Base-by-base conservation (phyloP, 2,329 filamentous ascomycete species). In the Talaromyces piceae region DNA sequence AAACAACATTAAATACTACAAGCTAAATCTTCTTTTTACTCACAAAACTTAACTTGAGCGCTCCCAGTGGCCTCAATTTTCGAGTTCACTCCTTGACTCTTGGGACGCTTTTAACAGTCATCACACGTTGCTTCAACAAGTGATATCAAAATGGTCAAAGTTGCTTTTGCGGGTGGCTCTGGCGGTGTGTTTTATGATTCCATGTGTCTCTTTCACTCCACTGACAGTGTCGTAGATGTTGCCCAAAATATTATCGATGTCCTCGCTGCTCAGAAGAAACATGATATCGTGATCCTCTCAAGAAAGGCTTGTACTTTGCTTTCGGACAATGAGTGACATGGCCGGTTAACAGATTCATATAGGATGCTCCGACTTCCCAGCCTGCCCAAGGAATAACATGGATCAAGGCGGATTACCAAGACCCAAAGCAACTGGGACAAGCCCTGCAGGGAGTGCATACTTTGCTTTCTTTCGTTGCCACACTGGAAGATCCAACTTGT, bases 221-320 rank as follows among this genome's bases (percentile, higher is more conserved):
- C 18, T 51, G 16, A 46, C 43, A 26, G 23, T 25, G 27, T 28
- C n/a, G 25, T 43, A 81, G 78, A 78, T 50, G 73, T 83, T 44
- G 76, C 74, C 2, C 69, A 65, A 39, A 78, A 80, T 58, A 59
- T 82, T 8, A 63, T 81, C 20, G 77, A 81, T 52, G 69, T 64
- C 3, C 66, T 81, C 0, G 58, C 78, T 2, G 71, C 71, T 3
- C 67, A 68, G 3, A 68, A 69, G 8, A 79, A 74, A 49, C 79
- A 83, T 51, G 67, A 79, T 0, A 76, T 83, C 43, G 62, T 70
- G 0, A 66, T 82, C 18, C 61, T 83, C 2, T 76, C 71, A 1
- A 68, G 79, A 56, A 73, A 69, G 45, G 75, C 75, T 47, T 51
- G 57, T 18, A 50, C 28, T 7, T 31, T 49, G 26, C 20, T 39